phyloP scores from a whole-genome alignment of 139 green algal genomes.

The Monoraphidium neglectum region DNA sequence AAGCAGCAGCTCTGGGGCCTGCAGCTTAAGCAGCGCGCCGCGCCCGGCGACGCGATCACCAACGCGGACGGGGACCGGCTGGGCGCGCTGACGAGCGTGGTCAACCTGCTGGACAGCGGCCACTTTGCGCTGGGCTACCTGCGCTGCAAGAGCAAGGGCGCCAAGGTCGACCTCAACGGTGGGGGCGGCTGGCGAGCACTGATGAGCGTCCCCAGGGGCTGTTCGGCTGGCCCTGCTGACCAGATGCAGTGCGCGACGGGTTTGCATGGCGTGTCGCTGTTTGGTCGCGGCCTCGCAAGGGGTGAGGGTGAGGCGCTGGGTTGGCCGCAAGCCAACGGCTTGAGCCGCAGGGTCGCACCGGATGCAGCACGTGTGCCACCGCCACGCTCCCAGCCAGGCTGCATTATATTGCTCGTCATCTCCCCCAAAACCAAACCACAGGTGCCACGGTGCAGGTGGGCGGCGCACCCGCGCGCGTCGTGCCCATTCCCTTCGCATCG shows the following conservation, averaged over 20 bases:
- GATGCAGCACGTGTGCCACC: too few relatives aligned
- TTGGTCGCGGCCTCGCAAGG: too few relatives aligned
- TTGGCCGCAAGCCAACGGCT: too few relatives aligned
- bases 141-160: conserved; percentile 38
- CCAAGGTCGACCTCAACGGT: conserved; percentile 46
- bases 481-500: conserved; percentile 33
- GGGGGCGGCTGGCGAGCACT: conserved; percentile 7
- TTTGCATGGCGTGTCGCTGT: too few relatives aligned
- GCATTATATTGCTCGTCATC: not conserved
- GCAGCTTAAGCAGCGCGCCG: conserved; percentile 30
- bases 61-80: conserved; percentile 2
- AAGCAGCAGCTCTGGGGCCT: conserved; percentile 77
- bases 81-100: conserved; percentile 35
- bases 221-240: too few relatives aligned
- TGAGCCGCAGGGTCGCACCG: too few relatives aligned
- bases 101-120: conserved; percentile 23
- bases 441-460: conserved; percentile 34
- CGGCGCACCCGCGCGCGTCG: conserved; percentile 29
- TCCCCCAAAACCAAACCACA: conserved; percentile 6
- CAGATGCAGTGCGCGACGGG: too few relatives aligned
- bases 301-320: too few relatives aligned
- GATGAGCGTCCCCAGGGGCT: too few relatives aligned
- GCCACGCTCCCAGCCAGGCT: too few relatives aligned
- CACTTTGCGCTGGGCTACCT: conserved; percentile 68
- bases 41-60: conserved; percentile 42